Conservation (phyloP, 1,284 basidiomycete genomes). For the Puccinia coronata region DNA sequence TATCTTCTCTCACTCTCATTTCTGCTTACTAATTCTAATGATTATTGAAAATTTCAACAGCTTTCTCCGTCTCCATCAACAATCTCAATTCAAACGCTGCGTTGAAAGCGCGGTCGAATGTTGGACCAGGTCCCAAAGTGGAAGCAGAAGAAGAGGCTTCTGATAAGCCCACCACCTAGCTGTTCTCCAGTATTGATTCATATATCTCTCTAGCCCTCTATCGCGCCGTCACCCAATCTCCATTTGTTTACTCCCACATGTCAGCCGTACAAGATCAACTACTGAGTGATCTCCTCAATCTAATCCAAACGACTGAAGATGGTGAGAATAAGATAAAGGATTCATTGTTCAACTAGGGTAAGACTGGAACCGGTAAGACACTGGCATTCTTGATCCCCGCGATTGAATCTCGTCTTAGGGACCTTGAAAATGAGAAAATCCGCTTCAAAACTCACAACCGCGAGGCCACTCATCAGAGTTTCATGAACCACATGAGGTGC, state of each 20-base stretch:
- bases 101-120: constrained; percentile 7
- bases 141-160: not conserved
- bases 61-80: constrained; percentile 25
- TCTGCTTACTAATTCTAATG: not conserved
- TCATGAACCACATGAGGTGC: constrained; percentile 53
- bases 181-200: constrained; percentile 33
- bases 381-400: constrained; percentile 59
- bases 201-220: constrained; percentile 51
- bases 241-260: constrained; percentile 76
- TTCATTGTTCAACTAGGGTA: constrained; percentile 59
- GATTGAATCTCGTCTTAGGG: constrained; percentile 56
- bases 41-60: not conserved
- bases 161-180: constrained; percentile 11
- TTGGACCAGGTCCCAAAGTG: not conserved
- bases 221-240: constrained; percentile 61
- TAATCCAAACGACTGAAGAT: constrained; percentile 61
- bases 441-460: constrained; percentile 57
- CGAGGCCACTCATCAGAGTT: constrained; percentile 49
- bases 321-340: constrained; percentile 56
- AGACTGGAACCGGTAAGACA: constrained; percentile 59
- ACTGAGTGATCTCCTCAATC: constrained; percentile 64
- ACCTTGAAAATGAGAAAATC: constrained; percentile 53
- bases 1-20: not conserved
- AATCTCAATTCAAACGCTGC: constrained; percentile 39
- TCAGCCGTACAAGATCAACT: constrained; percentile 82